Base-by-base conservation (phyloP, 768 basidiomycete genomes). In the Leccinum fibrillosum region DNA sequence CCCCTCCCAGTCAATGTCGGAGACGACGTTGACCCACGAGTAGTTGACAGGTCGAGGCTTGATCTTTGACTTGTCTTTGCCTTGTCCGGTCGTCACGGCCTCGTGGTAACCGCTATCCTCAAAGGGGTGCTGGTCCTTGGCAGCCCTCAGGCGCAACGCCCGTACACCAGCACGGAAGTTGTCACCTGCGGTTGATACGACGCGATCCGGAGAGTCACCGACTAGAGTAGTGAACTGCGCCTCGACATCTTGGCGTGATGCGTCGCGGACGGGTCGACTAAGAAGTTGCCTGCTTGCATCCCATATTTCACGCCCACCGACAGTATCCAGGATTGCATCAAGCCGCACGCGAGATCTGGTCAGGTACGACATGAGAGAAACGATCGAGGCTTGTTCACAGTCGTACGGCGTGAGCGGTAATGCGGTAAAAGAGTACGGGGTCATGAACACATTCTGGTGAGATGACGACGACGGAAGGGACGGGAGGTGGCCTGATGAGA, bases 1-100 rank as follows among this genome's bases (percentile, higher is more conserved):
- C 26, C 92, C 92, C 65, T 92, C 89, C 80, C 85, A 87, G 70
- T 93, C 92, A 30, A 92, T 83, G 67, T 92, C 92, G 59, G 89
- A 88, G 35, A 84, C 83, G 39, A 85, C 75, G 67, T 83, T 86
- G n/a, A 93, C 83, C 90, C 91, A 94, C 19, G 86, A 84, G 70
- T 93, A 93, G 49, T 84, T 85, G 28, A 90, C 84, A 57, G 71
- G 67, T n/a, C 77, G 74, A 44, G 71, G 67, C 68, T 74, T 64
- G 53, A 62, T 77, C 77, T 52, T 76, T 42, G 39, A 42, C 34
- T 68, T 70, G 19, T 73, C 62, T 48, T 63, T 73, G 67, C 60
- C 69, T 19, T 62, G 51, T 45, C 61, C 54, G 47, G 44, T 62
- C 5, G 62, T 54, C 59, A 64, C 35, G 2, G 63, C 52, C 44